These are phyloP conservation scores for Malassezia sp. DNA, from an alignment of 1,284 basidiomycete genomes.

Conservation along the genomic window DNA sequence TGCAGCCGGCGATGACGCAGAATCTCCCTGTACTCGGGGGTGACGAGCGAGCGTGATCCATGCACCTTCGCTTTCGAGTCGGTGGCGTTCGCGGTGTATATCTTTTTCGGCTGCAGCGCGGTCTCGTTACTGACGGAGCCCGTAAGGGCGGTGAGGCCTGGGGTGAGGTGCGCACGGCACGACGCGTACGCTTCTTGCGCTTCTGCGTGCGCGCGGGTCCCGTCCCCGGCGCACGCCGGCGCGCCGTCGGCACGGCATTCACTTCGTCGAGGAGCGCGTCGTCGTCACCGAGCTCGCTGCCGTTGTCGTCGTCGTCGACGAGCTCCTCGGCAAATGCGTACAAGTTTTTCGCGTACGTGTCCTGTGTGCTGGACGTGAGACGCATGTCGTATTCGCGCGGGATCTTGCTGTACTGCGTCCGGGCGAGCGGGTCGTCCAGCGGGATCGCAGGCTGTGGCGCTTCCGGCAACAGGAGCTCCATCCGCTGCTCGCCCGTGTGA, in stretches of 20 bases:
- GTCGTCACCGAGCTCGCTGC: conserved; percentile 12
- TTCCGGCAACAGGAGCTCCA: conserved; percentile 39
- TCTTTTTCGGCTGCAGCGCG: conserved; percentile 27
- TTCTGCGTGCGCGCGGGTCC: conserved; percentile 8
- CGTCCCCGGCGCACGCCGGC: not conserved
- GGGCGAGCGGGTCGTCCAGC: conserved; percentile 8
- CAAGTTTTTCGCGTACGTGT: conserved; percentile 27
- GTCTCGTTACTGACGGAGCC: conserved; percentile 42
- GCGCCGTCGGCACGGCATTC: conserved; percentile 3
- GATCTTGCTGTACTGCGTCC: conserved; percentile 20
- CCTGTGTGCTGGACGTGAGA: conserved; percentile 26
- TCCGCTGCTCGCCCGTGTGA: conserved; percentile 32
- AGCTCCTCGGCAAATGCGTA: conserved; percentile 38
- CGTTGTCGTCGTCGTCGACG: conserved; percentile 17
- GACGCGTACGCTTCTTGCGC: conserved; percentile 3
- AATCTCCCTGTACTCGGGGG: conserved; percentile 49
- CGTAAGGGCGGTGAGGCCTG: conserved; percentile 24
- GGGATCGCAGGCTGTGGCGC: conserved; percentile 27
- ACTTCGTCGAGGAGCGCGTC: conserved; percentile 10
- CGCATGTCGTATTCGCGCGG: conserved; percentile 37
- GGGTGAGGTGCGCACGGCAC: not conserved
- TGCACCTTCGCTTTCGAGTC: conserved; percentile 28
- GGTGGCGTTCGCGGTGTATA: not conserved
- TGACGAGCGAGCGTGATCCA: conserved; percentile 26
- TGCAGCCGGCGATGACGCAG: conserved; percentile 48